phyloP scores from a whole-genome alignment of 495 filamentous ascomycete species.

The Trichoderma reesei region DNA sequence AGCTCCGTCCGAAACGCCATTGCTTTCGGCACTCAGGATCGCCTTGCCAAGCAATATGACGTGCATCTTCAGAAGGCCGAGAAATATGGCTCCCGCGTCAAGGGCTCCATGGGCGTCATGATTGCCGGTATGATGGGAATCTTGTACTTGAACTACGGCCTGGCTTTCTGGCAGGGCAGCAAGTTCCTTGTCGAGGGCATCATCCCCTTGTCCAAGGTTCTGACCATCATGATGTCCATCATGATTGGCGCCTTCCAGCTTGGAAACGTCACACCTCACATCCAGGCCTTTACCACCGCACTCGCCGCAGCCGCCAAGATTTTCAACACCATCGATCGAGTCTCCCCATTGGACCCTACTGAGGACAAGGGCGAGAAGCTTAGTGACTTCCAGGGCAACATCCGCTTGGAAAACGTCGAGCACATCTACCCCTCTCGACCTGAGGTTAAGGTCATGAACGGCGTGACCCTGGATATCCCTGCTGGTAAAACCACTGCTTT shows the following conservation, averaged over 20 bases:
- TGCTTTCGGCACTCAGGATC: conserved; percentile 51
- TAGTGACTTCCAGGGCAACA: conserved; percentile 46
- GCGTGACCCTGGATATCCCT: conserved; percentile 47
- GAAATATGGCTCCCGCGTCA: conserved; percentile 56
- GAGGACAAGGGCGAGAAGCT: conserved; percentile 46
- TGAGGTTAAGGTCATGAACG: conserved; percentile 48
- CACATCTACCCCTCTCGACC: conserved; percentile 65
- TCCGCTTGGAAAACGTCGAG: conserved; percentile 48
- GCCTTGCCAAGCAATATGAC: conserved; percentile 66
- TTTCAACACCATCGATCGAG: conserved; percentile 66
- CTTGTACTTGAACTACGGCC: conserved; percentile 32
- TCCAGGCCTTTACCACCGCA: conserved; percentile 61
- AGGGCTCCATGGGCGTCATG: conserved; percentile 43
- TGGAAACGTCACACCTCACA: conserved; percentile 66
- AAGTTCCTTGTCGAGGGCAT: conserved; percentile 30
- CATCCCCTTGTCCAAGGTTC: conserved; percentile 33
- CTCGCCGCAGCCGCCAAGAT: conserved; percentile 68
- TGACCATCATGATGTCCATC: conserved; percentile 59
- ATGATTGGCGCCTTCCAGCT: conserved; percentile 71
- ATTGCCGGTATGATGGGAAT: conserved; percentile 24
- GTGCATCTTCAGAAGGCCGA: conserved; percentile 51
- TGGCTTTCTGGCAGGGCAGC: conserved; percentile 46
- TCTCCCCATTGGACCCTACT: conserved; percentile 62
- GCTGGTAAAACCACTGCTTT: conserved; percentile 83
- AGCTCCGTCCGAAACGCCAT: conserved; percentile 48